These are phyloP conservation scores for Calendula officinalis DNA, from an alignment of 129 eudicot genomes.

Conservation along the genomic window DNA sequence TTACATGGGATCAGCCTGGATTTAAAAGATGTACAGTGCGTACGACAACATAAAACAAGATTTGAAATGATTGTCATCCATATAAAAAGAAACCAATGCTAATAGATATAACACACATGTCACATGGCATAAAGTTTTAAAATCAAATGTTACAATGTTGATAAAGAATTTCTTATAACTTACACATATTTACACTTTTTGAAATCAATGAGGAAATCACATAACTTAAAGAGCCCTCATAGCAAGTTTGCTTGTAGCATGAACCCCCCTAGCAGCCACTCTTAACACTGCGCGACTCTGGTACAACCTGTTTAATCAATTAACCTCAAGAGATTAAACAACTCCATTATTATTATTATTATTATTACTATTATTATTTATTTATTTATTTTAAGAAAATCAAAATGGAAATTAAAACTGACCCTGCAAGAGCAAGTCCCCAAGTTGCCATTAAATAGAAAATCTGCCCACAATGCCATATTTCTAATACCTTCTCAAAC, in stretches of 20 bases:
- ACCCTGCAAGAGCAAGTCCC: constrained; percentile 97
- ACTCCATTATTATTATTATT: constrained; percentile 7
- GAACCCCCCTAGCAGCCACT: constrained; percentile 74
- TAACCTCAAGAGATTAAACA: constrained; percentile 13
- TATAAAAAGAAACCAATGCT: not conserved
- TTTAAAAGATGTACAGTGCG: too few species aligned
- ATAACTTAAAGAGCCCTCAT: constrained; percentile 56
- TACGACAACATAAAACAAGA: too few species aligned
- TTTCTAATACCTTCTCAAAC: constrained; percentile 62
- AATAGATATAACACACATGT: not conserved
- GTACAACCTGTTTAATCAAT: constrained; percentile 66
- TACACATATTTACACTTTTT: constrained; percentile 28
- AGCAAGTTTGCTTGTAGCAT: constrained; percentile 62
- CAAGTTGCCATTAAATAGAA: constrained; percentile 83
- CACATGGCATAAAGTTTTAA: constrained; percentile 21
- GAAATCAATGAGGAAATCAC: constrained; percentile 4
- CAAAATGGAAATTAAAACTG: constrained; percentile 19
- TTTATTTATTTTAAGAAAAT: too few species aligned
- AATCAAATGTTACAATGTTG: constrained; percentile 23
- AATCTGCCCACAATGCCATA: constrained; percentile 86
- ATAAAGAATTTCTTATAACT: constrained; percentile 20
- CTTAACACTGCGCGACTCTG: constrained; percentile 63
- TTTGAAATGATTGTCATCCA: not conserved
- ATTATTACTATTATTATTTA: constrained; percentile 1
- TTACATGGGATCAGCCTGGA: too few species aligned